Evolutionary conservation across 345 rosid genomes (phyloP), one percentile per base, ranked within the genome.

Genomic region (Nasturtium officinale): DNA sequence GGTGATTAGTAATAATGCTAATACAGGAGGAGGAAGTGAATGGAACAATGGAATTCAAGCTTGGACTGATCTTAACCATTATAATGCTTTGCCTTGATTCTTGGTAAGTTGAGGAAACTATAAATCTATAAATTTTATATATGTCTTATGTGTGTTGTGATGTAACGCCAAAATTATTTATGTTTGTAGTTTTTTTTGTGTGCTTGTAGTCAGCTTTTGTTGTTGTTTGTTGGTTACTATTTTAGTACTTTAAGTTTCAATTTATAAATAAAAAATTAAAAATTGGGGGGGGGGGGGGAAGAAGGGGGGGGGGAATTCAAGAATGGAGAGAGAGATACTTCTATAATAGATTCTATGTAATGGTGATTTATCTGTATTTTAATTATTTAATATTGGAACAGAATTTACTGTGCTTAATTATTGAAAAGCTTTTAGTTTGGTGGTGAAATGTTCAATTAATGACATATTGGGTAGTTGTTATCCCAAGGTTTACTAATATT

Each of bases 41-140:
- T 78, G 77, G 81, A 72, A 63, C 59, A 78, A 72, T 67, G 81
- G 81, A 50, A 46, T 72, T 61, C 77, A 78, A 72, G 81, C 69
- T 78, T 78, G 77, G 81, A 61, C 64, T 60, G 78, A 78, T 67
- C 81, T 77, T 58, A 71, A 71, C 30, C 77, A 72, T 51, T 72
- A 50, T 65, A 72, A 72, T 66, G 73, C 58, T 72, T 40, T 78
- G 81, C 74, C 74, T 56, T 77, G 63, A 65, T 62, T 69, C 33
- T 71, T 71, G 66, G 75, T 63, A 63, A 56, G 71, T 71, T 38
- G 7, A 62, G 37, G 28, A 56, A 56, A 47, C 21, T 48, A 63
- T 64, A 47, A 48, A 37, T 71, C 2, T 63, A 52, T 52, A 62
- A 28, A 6, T 25, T 6, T 38, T 71, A 5, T 61, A 2, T 43